Evolutionary conservation across 176 grass and related monocot genomes (phyloP), one percentile per base, ranked within the genome.

Genomic region (Phoenix dactylifera): DNA sequence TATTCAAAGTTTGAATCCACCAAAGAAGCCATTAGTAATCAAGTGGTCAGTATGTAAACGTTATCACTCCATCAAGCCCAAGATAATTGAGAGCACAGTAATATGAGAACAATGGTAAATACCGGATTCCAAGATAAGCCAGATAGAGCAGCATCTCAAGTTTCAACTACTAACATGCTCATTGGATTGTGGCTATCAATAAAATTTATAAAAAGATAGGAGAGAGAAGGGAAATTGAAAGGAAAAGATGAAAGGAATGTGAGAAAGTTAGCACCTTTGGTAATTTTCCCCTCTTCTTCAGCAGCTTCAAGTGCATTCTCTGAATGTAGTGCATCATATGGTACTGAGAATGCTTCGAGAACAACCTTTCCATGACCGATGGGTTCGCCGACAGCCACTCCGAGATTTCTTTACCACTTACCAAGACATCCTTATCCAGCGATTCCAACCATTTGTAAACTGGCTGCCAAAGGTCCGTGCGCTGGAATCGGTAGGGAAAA

Each of bases 291-390:
- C 60, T 87, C 73, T 91, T 97, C 74, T 97, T 97, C 65, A 97
- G 69, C 80, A 97, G 64, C 51, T 97, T 97, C 78, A 97, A 77
- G 54, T 91, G 92, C 92, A 97, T 85, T 74, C 92, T 82, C 75
- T 97, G 92, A 52, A 80, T 91, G 70, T 91, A 97, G 68, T 97
- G 92, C 65, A 88, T 87, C 79, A 91, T 77, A 77, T 97, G 92
- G 55, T 97, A 97, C 19, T 83, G 89, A 24, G 92, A 97, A 70
- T 91, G 92, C 80, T 91, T 97, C 72, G 90, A 77, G 23, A 90
- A 74, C 73, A 97, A 60, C 69, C 62, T 87, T 23, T 85, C 75
- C 51, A 85, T 74, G 70, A 88, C 77, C 19, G 72, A 70, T 2
- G 78, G 87, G 50, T 91, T 91, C 1, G 87, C 74, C 66, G 76